Base-by-base conservation (phyloP, 306 rosid species). In the Mucuna pruriens region DNA sequence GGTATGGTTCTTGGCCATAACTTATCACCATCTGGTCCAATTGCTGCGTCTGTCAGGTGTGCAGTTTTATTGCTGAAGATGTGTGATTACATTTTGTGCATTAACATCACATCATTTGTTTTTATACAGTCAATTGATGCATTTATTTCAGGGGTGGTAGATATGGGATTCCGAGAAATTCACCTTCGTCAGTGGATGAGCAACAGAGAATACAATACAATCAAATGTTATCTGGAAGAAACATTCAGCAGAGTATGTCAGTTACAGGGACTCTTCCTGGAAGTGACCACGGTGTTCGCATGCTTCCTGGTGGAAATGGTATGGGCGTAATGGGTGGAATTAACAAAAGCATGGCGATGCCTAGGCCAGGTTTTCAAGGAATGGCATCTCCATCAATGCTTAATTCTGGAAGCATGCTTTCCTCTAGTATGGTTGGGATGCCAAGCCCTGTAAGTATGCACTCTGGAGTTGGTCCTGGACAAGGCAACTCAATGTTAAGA, bases 291-390 rank as follows among this genome's bases (percentile, higher is more conserved):
- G 87, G 92, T 40, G 91, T 90, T 49, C 88, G 89, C 45, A 74
- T 93, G 84, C 83, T 90, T 70, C 83, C 97, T 15, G 85, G 97
- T 46, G 97, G 90, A 85, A 91, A 85, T 88, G 84, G 89, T 54
- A 73, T 87, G 87, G 94, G 93, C 68, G 46, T 88, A 83, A 84
- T 93, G 83, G 71, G 85, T 62, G 94, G 94, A 80, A 83, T 87
- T 83, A 93, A 80, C 75, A 90, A 96, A 77, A 79, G 62, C 87
- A 78, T 87, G 90, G 85, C 92, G 57, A 70, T 75, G 23, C 77
- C 94, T 55, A 91, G 93, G 87, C 91, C 94, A 19, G 97, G 97
- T 68, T 91, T 87, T 74, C 94, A 84, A 85, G 97, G 90, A 77
- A 72, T 91, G 81, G 62, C 92, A 67, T 87, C 96, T 19, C 71